These are phyloP conservation scores for Wickerhamiella siamensis DNA, from an alignment of 805 yeast species.

Conservation along the genomic window DNA sequence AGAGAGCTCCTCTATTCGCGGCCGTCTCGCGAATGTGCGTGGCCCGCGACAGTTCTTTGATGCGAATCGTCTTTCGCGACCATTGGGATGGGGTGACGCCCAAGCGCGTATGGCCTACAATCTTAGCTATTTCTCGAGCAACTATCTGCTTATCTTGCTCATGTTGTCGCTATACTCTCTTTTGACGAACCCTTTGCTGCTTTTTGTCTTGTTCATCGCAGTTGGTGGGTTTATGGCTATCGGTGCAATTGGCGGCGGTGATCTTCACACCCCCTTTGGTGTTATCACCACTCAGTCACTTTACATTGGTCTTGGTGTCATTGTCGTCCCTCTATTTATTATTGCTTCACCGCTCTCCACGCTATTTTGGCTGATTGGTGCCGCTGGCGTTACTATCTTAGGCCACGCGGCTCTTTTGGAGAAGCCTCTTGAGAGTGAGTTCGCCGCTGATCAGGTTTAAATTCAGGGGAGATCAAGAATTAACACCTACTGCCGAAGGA, in stretches of 20 bases:
- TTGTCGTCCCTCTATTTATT: slow-evolving; percentile 70
- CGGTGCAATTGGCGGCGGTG: slow-evolving; percentile 65
- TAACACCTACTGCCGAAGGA: too few species aligned
- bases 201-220: slow-evolving; percentile 69
- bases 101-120: slow-evolving; percentile 83
- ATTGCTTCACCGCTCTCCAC: slow-evolving; percentile 83
- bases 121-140: slow-evolving; percentile 73
- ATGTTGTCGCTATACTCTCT: slow-evolving; percentile 70
- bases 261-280: slow-evolving; percentile 54
- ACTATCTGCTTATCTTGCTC: slow-evolving; percentile 62
- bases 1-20: slow-evolving; percentile 30
- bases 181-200: slow-evolving; percentile 66
- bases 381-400: slow-evolving; percentile 61
- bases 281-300: slow-evolving; percentile 58
- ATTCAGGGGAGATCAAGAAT: background rate
- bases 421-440: slow-evolving; percentile 89
- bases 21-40: slow-evolving; percentile 54
- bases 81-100: slow-evolving; percentile 73
- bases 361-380: slow-evolving; percentile 81
- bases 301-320: slow-evolving; percentile 65
- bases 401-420: slow-evolving; percentile 86
- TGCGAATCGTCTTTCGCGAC: slow-evolving; percentile 76
- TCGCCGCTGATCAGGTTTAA: slow-evolving; percentile 49
- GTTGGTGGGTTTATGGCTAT: slow-evolving; percentile 67
- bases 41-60: slow-evolving; percentile 94